phyloP scores from a whole-genome alignment of 305 asterid species.

The Caryopteris hybrid region DNA sequence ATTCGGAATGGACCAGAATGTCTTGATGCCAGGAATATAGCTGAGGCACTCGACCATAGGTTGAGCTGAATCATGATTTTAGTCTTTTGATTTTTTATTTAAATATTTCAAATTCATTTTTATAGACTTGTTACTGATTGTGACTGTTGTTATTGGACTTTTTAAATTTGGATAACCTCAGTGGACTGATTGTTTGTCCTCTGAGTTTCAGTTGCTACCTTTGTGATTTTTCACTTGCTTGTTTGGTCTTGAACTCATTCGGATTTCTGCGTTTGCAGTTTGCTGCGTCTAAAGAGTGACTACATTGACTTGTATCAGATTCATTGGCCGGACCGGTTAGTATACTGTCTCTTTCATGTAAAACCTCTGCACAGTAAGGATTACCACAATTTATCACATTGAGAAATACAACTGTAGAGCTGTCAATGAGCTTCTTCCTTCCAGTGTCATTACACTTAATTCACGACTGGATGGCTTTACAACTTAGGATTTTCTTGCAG shows the following conservation, averaged over 20 bases:
- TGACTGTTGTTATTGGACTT: neutral
- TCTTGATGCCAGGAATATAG: conserved; percentile 61
- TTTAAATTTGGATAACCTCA: neutral
- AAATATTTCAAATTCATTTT: neutral
- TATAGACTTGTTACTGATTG: neutral
- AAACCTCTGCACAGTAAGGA: conserved; percentile 1
- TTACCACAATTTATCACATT: neutral
- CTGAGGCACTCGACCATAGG: conserved; percentile 83
- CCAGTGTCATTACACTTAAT: neutral
- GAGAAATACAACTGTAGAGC: neutral
- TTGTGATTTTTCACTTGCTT: conserved; percentile 16
- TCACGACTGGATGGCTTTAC: neutral
- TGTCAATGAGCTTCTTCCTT: conserved; percentile 8
- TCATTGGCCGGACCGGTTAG: conserved; percentile 99
- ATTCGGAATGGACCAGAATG: conserved; percentile 83
- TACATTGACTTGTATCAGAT: conserved; percentile 86
- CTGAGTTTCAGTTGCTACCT: neutral
- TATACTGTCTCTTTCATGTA: conserved; percentile 26
- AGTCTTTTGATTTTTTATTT: neutral
- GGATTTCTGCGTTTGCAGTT: conserved; percentile 42
- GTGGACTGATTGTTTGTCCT: no score
- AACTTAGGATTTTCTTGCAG: conserved; percentile 42
- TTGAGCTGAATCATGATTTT: conserved; percentile 21
- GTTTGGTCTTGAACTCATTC: conserved; percentile 17
- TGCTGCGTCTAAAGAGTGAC: conserved; percentile 64